phyloP scores from a whole-genome alignment of 2,329 filamentous ascomycete species.

The Microdochium trichocladiopsis region DNA sequence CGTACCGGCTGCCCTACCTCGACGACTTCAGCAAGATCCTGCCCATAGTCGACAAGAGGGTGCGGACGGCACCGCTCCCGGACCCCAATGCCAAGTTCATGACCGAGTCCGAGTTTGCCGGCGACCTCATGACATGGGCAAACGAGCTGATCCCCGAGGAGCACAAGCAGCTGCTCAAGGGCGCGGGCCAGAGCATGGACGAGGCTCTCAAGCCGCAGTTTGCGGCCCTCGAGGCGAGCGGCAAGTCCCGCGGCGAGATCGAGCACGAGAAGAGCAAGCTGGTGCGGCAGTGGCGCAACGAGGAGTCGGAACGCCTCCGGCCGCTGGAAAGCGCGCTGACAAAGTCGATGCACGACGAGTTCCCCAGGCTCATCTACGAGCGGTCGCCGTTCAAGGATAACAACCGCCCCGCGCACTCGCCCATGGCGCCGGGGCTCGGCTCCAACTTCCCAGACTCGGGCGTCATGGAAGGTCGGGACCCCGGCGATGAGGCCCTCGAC shows the following conservation, averaged over 20 bases:
- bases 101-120: conserved; percentile 51
- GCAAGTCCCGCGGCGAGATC: conserved; percentile 12
- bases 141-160: conserved; percentile 29
- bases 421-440: conserved; percentile 41
- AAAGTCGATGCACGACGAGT: not conserved
- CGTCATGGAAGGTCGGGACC: conserved; percentile 37
- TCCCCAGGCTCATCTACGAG: conserved; percentile 22
- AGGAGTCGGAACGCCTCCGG: conserved; percentile 6
- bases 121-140: conserved; percentile 48
- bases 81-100: conserved; percentile 54
- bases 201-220: conserved; percentile 33
- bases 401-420: conserved; percentile 29
- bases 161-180: conserved; percentile 34
- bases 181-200: conserved; percentile 32
- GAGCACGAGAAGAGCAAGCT: conserved; percentile 8
- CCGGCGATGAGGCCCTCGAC: conserved; percentile 42
- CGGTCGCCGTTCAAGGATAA: conserved; percentile 25
- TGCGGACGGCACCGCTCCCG: conserved; percentile 39
- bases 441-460: conserved; percentile 37
- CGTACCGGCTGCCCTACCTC: conserved; percentile 66
- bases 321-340: conserved; percentile 1
- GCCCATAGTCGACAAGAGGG: conserved; percentile 69
- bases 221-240: conserved; percentile 6
- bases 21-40: conserved; percentile 77
- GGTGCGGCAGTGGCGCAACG: conserved; percentile 6